phyloP scores from a whole-genome alignment of 768 basidiomycete genomes.

The Russula emetica region DNA sequence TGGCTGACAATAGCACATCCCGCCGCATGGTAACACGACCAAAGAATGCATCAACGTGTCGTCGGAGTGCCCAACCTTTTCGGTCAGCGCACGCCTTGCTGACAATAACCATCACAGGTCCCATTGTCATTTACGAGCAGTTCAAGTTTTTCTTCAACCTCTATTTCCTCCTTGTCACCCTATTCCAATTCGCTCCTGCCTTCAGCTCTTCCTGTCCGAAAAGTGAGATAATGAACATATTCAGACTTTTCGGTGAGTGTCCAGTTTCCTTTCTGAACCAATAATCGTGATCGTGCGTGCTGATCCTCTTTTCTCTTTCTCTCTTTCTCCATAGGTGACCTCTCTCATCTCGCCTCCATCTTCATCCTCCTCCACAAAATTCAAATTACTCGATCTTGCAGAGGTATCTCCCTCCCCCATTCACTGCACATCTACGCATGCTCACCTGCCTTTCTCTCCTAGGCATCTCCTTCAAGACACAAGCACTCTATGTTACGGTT shows the following conservation, averaged over 20 bases:
- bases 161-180: no score
- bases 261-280: background rate
- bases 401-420: constrained; percentile 45
- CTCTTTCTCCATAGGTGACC: constrained; percentile 53
- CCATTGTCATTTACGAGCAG: no score
- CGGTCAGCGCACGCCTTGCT: no score
- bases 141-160: no score
- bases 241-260: constrained; percentile 73
- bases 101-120: no score
- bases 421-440: background rate
- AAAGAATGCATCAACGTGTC: no score
- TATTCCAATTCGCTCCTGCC: no score
- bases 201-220: background rate
- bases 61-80: no score
- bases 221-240: constrained; percentile 70
- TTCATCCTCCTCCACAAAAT: constrained; percentile 93
- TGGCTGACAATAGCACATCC: no score
- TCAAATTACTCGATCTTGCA: constrained; percentile 84
- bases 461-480: constrained; percentile 98
- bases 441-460: constrained; percentile 4
- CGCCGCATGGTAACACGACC: no score
- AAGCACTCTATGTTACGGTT: constrained; percentile 83
- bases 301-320: background rate
- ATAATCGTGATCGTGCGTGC: no score
- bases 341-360: constrained; percentile 93